Evolutionary conservation across 495 filamentous ascomycete species (phyloP).

Genomic region (Hypoxylon lienhwacheense): DNA sequence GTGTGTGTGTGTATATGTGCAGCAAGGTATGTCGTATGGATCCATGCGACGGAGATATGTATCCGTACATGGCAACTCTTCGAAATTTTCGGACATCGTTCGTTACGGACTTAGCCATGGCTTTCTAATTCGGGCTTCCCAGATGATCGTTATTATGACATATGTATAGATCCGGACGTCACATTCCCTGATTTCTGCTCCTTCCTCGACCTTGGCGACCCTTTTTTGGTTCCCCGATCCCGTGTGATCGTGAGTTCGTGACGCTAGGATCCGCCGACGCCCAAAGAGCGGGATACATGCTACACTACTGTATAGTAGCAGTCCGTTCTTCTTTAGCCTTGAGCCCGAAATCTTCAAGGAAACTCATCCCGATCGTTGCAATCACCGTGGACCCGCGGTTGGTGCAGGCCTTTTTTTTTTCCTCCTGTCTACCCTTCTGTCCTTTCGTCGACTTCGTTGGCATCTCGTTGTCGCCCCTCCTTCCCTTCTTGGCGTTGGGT

Average conservation of each 20-base stretch:
- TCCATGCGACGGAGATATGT: too few relatives aligned
- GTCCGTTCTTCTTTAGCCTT: slow-evolving; percentile 2
- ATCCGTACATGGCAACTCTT: slow-evolving; percentile 1
- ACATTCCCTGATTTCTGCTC: neutral
- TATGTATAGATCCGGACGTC: neutral
- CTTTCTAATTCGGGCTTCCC: too few relatives aligned
- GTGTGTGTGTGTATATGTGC: too few relatives aligned
- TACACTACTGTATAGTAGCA: too few relatives aligned
- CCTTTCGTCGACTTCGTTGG: neutral
- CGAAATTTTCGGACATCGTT: too few relatives aligned
- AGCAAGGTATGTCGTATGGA: too few relatives aligned
- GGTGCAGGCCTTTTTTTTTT: too few relatives aligned
- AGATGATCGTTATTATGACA: too few relatives aligned
- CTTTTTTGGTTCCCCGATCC: neutral
- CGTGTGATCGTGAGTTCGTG: slow-evolving; percentile 22
- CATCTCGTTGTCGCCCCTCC: slow-evolving; percentile 14
- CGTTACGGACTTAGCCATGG: too few relatives aligned
- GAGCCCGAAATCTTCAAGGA: slow-evolving; percentile 3
- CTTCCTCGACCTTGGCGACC: neutral
- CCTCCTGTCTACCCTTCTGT: too few relatives aligned
- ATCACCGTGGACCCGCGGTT: slow-evolving; percentile 26
- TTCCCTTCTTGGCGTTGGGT: slow-evolving; percentile 21
- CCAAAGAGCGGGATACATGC: too few relatives aligned
- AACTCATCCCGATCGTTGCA: slow-evolving; percentile 24
- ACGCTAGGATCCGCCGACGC: slow-evolving; percentile 29